Evolutionary conservation across 495 filamentous ascomycete species (phyloP).

Genomic region (Aspergillus sparsus): DNA sequence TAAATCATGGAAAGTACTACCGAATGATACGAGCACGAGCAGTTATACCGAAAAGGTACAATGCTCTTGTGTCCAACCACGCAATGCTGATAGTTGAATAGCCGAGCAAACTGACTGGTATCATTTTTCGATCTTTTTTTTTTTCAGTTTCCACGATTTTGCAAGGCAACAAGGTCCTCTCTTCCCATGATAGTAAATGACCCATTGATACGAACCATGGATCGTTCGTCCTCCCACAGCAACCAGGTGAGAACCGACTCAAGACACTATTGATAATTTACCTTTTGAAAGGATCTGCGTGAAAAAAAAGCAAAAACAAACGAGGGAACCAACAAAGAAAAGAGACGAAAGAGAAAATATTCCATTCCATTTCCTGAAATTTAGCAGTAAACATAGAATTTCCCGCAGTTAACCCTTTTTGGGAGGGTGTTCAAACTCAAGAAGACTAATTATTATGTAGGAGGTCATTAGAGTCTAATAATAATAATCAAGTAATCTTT

Average conservation of each 20-base stretch:
- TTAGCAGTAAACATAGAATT: too few species aligned
- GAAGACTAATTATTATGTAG: too few species aligned
- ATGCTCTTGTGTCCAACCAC: constrained; percentile 8
- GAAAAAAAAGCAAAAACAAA: not conserved
- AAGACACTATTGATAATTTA: not conserved
- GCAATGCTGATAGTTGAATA: not conserved
- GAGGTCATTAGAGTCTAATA: too few species aligned
- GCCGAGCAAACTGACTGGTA: not conserved
- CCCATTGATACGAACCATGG: not conserved
- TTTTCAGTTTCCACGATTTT: not conserved
- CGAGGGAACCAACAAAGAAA: too few species aligned
- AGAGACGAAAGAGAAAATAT: too few species aligned
- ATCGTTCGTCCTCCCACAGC: not conserved
- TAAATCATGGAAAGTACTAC: not conserved
- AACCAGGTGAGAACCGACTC: not conserved
- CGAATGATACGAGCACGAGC: constrained; percentile 3
- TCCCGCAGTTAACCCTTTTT: too few species aligned
- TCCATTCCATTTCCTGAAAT: too few species aligned
- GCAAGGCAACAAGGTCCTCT: not conserved
- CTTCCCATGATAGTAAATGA: not conserved
- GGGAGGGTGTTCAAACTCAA: too few species aligned
- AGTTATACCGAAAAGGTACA: constrained; percentile 14
- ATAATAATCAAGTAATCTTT: too few species aligned
- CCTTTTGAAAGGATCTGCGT: not conserved
- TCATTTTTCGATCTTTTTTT: not conserved